phyloP scores from a whole-genome alignment of 805 yeast species.

The Helenozyma rhizophorensis region DNA sequence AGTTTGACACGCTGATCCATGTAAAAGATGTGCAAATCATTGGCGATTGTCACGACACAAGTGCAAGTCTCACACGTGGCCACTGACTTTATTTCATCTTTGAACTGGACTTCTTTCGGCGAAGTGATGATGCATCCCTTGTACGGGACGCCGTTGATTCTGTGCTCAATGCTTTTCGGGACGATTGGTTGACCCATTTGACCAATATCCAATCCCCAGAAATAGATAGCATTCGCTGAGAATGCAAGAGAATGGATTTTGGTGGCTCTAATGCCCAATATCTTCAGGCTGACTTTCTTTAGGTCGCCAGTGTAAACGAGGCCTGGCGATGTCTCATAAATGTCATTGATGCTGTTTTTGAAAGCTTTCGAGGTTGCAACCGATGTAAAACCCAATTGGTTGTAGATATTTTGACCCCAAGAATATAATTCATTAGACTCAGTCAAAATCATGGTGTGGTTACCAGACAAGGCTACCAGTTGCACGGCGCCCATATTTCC shows the following conservation, averaged over 20 bases:
- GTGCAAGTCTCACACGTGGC: constrained; percentile 68
- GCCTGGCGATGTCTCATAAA: constrained; percentile 36
- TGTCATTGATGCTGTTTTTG: constrained; percentile 21
- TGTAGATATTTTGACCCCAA: constrained; percentile 74
- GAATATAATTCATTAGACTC: constrained; percentile 51
- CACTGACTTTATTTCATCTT: constrained; percentile 51
- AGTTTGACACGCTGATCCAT: constrained; percentile 53
- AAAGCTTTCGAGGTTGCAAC: constrained; percentile 11
- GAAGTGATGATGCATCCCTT: constrained; percentile 35
- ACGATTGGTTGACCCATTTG: constrained; percentile 45
- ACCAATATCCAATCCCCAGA: constrained; percentile 82
- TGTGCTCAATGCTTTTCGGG: constrained; percentile 15
- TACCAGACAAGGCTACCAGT: constrained; percentile 47
- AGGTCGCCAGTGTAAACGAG: constrained; percentile 41
- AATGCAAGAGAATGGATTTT: constrained; percentile 65
- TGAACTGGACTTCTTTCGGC: constrained; percentile 40
- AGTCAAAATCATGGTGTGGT: constrained; percentile 62
- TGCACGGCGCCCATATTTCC: constrained; percentile 27
- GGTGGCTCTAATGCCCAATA: constrained; percentile 56
- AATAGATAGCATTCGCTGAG: constrained; percentile 42
- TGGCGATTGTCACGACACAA: constrained; percentile 50
- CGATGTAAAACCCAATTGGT: constrained; percentile 55
- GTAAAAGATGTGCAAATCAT: constrained; percentile 60
- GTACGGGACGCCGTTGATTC: constrained; percentile 22
- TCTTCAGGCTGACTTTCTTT: constrained; percentile 23